Evolutionary conservation across 2,329 filamentous ascomycete genomes (phyloP), one percentile per base, ranked within the genome.

Genomic region (Sporothrix euskadiensis): DNA sequence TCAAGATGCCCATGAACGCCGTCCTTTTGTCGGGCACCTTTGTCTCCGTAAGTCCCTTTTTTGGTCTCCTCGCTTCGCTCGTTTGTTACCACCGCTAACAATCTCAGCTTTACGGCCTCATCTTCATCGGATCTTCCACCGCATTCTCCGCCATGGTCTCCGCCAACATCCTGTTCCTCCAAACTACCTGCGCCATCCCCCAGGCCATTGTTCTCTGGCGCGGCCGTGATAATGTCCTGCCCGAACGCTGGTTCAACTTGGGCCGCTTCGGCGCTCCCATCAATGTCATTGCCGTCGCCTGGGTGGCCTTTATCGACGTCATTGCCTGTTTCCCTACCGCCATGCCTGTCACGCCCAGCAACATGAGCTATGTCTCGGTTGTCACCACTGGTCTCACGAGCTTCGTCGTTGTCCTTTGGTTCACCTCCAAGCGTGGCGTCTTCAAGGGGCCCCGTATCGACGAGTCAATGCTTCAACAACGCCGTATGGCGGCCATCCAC

Each of bases 71-170:
- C 26, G 30, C 56, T 30, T 32, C 16, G 14, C 30, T 61, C 56
- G 14, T 47, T 30, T 19, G 12, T 16, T 41, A n/a, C n/a, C n/a
- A n/a, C n/a, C 47, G 16, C 47, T 69, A 39, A 56, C 47, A 4
- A 4, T 1, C 2, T 8, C 32, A 69, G 66, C 47, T 80, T 0
- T 81, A 81, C 8, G 79, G 78, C 1, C 72, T 79, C 6, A 78
- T 80, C 0, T 80, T 79, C 63, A 74, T 80, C 0, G 79, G 79
- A 3, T 80, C 78, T 0, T 76, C 77, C 1, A 79, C 79, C 0
- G 79, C 79, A 1, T 71, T 75, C 63, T 74, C 74, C 16, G 59
- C 69, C 44, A 74, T 77, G 52, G 73, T 75, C 52, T 71, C 75
- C 26, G 72, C 71, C 6, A 71, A 72, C 49, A 71, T 74, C 19